Base-by-base conservation (phyloP, 2,329 filamentous ascomycete genomes). In the Neonectria ditissima region DNA sequence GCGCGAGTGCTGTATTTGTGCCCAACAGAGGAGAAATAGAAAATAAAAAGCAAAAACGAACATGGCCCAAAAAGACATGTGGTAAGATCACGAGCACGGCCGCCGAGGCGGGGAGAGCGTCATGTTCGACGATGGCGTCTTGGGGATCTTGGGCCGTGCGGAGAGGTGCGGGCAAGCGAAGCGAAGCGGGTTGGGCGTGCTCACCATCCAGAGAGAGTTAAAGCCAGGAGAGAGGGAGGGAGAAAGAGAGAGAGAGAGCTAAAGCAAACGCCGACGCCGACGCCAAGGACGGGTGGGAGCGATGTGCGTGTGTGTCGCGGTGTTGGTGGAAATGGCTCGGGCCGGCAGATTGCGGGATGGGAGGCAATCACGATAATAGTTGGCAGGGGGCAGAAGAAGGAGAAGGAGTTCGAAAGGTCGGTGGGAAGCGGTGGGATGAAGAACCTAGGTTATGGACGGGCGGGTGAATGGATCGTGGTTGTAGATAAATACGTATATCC, bases 141-240 rank as follows among this genome's bases (percentile, higher is more conserved):
- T 52, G 55, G 62, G 63, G 51, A 59, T 51, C 45, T 28, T 28
- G 65, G 48, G 39, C 58, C 55, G 39, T 55, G 60, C 61, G 55
- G 50, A 69, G 52, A 37, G 59, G 39, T 26, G 57, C 58, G 60
- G 59, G 53, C 34, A 59, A 62, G 55, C 34, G n/a, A 60, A 59
- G 65, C 34, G 57, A 53, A 58, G n/a, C n/a, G n/a, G n/a, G n/a
- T n/a, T 55, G 60, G 63, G 68, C 52, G 44, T 55, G 53, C 69
- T 70, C 64, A 71, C 69, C 68, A 69, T 70, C 60, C 57, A 67
- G 55, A 63, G 54, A 62, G 48, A 50, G 41, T 50, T 65, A 18
- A 68, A 26, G 24, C 41, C n/a, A n/a, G 13, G 37, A n/a, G 34
- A n/a, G n/a, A n/a, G n/a, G n/a, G n/a, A n/a, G n/a, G n/a, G n/a